Evolutionary conservation across 257 asterid species (phyloP).

Genomic region (Solanum virginianum): DNA sequence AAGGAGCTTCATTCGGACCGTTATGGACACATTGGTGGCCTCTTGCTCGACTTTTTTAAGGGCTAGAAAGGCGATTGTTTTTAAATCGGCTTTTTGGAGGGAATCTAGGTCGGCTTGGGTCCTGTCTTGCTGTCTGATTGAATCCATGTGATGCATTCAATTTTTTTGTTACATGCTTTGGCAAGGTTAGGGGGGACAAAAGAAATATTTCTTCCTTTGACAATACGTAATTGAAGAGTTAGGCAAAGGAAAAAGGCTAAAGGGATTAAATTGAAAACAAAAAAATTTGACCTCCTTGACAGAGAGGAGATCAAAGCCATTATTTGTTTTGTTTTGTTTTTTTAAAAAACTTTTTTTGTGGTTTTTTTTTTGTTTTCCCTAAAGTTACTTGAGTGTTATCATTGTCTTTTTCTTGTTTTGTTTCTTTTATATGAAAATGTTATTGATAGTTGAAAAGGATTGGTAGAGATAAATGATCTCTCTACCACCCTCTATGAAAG

Average conservation of each 20-base stretch:
- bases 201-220: neutral
- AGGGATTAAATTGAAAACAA: neutral
- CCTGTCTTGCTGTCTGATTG: neutral
- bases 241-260: neutral
- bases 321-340: neutral
- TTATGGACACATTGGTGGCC: neutral
- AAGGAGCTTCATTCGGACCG: neutral
- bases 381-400: neutral
- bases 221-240: neutral
- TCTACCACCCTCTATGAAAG: neutral
- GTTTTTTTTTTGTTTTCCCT: neutral
- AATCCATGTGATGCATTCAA: neutral
- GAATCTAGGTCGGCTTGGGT: neutral
- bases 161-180: neutral
- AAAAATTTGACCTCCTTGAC: neutral
- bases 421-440: neutral
- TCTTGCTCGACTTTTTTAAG: neutral
- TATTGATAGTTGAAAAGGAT: neutral
- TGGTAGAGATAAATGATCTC: neutral
- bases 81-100: neutral
- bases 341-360: rapidly evolving
- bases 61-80: neutral
- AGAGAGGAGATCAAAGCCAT: neutral
- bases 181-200: neutral
- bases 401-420: neutral